phyloP scores from a whole-genome alignment of 1,284 basidiomycete species.

The Athelia psychrophila region DNA sequence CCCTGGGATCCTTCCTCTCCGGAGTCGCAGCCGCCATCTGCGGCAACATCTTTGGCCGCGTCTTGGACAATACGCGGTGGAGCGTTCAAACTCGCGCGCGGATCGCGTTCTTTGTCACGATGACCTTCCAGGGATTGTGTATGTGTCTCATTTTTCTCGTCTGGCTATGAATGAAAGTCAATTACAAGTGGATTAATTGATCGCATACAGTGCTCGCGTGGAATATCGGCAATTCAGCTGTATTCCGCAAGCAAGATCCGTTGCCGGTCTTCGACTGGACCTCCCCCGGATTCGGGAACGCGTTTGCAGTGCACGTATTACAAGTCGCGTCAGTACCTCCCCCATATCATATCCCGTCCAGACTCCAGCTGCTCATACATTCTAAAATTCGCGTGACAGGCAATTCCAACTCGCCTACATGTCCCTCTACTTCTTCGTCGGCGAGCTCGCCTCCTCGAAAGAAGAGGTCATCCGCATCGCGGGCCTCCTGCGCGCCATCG shows the following conservation, averaged over 20 bases:
- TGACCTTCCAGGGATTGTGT: constrained; percentile 9
- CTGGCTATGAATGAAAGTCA: too few relatives aligned
- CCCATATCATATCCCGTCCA: too few relatives aligned
- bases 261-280: too few relatives aligned
- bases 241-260: too few relatives aligned
- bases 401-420: constrained; percentile 4
- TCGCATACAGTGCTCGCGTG: too few relatives aligned
- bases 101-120: constrained; percentile 7
- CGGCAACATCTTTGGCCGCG: constrained; percentile 11
- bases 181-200: too few relatives aligned
- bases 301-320: constrained; percentile 10
- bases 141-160: too few relatives aligned
- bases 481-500: constrained; percentile 10
- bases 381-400: background rate
- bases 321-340: constrained; percentile 3
- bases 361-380: constrained; percentile 3
- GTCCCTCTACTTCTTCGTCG: constrained; percentile 7
- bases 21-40: constrained; percentile 8
- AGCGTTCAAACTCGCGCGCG: constrained; percentile 6
- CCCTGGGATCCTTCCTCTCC: constrained; percentile 14
- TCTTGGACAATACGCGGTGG: constrained; percentile 7
- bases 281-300: constrained; percentile 9
- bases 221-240: too few relatives aligned
- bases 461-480: constrained; percentile 12
- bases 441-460: constrained; percentile 6